Conservation (phyloP, 805 yeast species). For the Saccharomycodes ludwigii region DNA sequence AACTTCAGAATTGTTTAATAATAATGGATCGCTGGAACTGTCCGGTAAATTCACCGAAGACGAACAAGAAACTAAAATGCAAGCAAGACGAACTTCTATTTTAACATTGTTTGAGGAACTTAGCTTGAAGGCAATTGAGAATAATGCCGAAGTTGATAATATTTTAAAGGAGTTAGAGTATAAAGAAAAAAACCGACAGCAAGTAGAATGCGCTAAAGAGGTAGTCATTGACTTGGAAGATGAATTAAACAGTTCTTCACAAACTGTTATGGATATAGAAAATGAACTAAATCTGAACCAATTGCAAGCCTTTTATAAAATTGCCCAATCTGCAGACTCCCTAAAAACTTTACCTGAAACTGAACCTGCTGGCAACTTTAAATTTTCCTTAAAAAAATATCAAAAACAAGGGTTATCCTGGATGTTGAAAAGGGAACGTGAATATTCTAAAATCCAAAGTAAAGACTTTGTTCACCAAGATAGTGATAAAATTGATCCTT, state of each 20-base stretch:
- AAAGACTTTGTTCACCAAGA: slow-evolving; percentile 25
- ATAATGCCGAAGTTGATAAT: slow-evolving; percentile 7
- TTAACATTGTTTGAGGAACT: slow-evolving; percentile 43
- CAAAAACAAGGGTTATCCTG: slow-evolving; percentile 80
- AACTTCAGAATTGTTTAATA: slow-evolving; percentile 22
- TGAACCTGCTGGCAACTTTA: slow-evolving; percentile 40
- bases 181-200: slow-evolving; percentile 8
- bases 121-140: slow-evolving; percentile 13
- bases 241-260: slow-evolving; percentile 13
- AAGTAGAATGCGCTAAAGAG: slow-evolving; percentile 10
- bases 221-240: slow-evolving; percentile 27
- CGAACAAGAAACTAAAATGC: slow-evolving; percentile 35
- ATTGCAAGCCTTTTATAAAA: slow-evolving; percentile 57
- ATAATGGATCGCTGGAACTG: slow-evolving; percentile 1
- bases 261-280: slow-evolving; percentile 14
- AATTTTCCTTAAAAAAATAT: slow-evolving; percentile 52
- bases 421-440: slow-evolving; percentile 77
- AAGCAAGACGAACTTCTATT: slow-evolving; percentile 45
- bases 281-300: slow-evolving; percentile 56
- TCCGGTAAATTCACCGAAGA: slow-evolving; percentile 22
- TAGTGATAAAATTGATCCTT: slow-evolving; percentile 59
- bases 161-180: slow-evolving; percentile 9
- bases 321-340: slow-evolving; percentile 53
- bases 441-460: slow-evolving; percentile 25
- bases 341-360: slow-evolving; percentile 49